Evolutionary conservation across 2,329 filamentous ascomycete genomes (phyloP).

Genomic region (Moelleriella libera): DNA sequence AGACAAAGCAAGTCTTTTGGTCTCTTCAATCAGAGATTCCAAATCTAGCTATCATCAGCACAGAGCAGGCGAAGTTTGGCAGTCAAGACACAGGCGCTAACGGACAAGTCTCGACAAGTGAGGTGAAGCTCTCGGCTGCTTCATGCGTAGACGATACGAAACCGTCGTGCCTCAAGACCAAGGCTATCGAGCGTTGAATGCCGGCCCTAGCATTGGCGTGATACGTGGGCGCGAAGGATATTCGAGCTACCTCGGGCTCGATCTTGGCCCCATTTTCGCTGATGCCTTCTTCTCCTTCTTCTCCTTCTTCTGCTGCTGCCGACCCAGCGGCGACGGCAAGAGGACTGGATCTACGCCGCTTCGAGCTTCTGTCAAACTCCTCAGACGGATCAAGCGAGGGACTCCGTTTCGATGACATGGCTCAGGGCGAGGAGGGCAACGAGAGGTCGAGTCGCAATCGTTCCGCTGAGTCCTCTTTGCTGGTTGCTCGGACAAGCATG

Average conservation of each 20-base stretch:
- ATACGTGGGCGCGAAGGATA: conserved; percentile 13
- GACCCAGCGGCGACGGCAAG: too few relatives aligned
- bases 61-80: not conserved
- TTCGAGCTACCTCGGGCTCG: conserved; percentile 7
- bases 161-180: conserved; percentile 42
- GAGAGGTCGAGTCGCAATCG: too few relatives aligned
- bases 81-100: not conserved
- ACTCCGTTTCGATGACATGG: conserved; percentile 23
- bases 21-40: conserved; percentile 30
- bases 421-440: not conserved
- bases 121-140: conserved; percentile 44
- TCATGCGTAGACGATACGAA: conserved; percentile 40
- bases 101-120: conserved; percentile 43
- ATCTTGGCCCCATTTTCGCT: not conserved
- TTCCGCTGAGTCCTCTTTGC: too few relatives aligned
- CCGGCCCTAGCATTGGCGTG: conserved; percentile 19
- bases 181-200: conserved; percentile 39
- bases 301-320: too few relatives aligned
- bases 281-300: not conserved
- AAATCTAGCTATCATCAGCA: conserved; percentile 26
- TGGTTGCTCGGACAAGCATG: too few relatives aligned
- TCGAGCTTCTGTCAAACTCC: conserved; percentile 12
- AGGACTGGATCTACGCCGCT: conserved; percentile 11
- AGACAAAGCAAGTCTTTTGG: conserved; percentile 30
- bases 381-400: conserved; percentile 13